Evolutionary conservation across 2,329 filamentous ascomycete genomes (phyloP).

Genomic region (Fusarium anthophilum): DNA sequence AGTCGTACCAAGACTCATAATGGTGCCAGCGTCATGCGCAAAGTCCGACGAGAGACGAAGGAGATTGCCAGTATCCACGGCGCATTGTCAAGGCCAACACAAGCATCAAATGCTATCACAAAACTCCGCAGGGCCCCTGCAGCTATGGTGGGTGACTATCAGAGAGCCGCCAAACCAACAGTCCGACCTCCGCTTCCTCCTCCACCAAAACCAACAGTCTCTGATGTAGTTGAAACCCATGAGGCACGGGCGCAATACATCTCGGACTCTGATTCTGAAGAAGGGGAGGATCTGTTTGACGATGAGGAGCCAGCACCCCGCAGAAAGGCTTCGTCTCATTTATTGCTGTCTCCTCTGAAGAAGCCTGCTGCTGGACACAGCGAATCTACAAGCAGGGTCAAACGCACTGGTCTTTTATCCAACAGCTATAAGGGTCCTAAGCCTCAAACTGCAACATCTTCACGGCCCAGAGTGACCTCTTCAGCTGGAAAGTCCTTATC

Average conservation of each 20-base stretch:
- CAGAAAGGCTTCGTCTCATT: constrained; percentile 11
- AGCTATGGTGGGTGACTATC: constrained; percentile 63
- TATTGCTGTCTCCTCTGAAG: constrained; percentile 35
- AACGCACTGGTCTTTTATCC: constrained; percentile 41
- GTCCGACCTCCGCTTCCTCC: constrained; percentile 42
- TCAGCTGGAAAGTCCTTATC: constrained; percentile 15
- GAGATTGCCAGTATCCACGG: constrained; percentile 62
- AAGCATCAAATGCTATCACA: constrained; percentile 44
- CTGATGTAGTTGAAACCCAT: constrained; percentile 43
- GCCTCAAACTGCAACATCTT: constrained; percentile 18
- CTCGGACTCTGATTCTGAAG: constrained; percentile 50
- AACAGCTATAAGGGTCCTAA: constrained; percentile 41
- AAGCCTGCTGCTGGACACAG: constrained; percentile 7
- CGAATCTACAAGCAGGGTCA: constrained; percentile 5
- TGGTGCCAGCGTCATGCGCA: constrained; percentile 64
- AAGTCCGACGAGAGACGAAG: constrained; percentile 64
- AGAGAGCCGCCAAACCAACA: constrained; percentile 54
- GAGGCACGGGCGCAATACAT: constrained; percentile 52
- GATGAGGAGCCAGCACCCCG: constrained; percentile 26
- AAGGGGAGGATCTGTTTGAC: constrained; percentile 36
- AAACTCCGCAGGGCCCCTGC: constrained; percentile 61
- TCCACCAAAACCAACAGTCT: constrained; percentile 28
- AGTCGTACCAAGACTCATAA: constrained; percentile 62
- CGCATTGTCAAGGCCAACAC: constrained; percentile 51
- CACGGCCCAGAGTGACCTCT: constrained; percentile 7